phyloP scores from a whole-genome alignment of 2,329 filamentous ascomycete genomes.

The Exophiala oligosperma region DNA sequence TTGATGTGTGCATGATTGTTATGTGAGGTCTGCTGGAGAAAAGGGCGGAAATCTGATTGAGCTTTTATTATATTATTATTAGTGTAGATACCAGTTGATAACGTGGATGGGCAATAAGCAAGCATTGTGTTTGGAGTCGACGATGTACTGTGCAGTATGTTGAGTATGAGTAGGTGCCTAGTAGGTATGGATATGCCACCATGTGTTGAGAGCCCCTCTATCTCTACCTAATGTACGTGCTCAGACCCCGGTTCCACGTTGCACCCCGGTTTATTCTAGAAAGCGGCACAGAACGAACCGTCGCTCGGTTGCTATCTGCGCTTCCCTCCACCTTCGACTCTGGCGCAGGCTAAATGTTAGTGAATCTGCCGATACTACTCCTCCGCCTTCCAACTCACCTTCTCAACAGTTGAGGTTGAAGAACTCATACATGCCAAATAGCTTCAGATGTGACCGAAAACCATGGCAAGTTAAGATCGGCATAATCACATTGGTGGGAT shows the following conservation, averaged over 20 bases:
- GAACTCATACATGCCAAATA: conserved; percentile 1
- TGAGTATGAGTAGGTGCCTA: neutral
- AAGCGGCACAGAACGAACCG: neutral
- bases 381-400: conserved; percentile 4
- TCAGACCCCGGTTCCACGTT: neutral
- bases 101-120: neutral
- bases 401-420: neutral
- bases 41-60: conserved; percentile 7
- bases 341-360: conserved; percentile 13
- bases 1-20: conserved; percentile 1
- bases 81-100: conserved; percentile 19
- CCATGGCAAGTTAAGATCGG: conserved; percentile 16
- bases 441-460: neutral
- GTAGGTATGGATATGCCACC: too few relatives aligned
- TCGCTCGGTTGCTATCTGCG: neutral
- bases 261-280: neutral
- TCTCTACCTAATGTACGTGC: too few relatives aligned
- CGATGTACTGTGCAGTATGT: neutral
- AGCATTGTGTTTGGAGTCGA: neutral
- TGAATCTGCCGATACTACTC: conserved; percentile 13
- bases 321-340: conserved; percentile 2
- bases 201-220: too few relatives aligned
- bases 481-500: conserved; percentile 7
- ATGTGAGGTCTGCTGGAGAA: conserved; percentile 9
- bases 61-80: conserved; percentile 2